Evolutionary conservation across 2,329 filamentous ascomycete species (phyloP), one percentile per base, ranked within the genome.

Genomic region (Fusarium ambrosium): DNA sequence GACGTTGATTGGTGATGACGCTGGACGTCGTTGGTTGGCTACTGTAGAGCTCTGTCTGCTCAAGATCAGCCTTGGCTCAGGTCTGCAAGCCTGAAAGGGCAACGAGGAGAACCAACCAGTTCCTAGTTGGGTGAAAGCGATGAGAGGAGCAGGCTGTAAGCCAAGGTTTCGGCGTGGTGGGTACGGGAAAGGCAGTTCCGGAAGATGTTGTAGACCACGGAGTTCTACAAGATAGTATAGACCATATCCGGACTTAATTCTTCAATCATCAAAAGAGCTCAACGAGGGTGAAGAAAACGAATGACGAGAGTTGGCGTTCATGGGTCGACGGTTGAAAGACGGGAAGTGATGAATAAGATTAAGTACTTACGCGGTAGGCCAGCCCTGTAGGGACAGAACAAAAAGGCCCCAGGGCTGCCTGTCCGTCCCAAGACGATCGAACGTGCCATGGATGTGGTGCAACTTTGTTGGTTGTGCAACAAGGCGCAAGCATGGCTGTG

Each of bases 401-500:
- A 56, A 24, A 59, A 36, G 3, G 5, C 24, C 24, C 48, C 45
- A 29, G 45, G 16, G 45, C 45, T n/a, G 11, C 16, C 24, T 29
- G 20, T 34, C 32, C 16, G 55, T 41, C 37, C 55, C 20, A 20
- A 48, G 53, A 39, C 51, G 58, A 65, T 60, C 48, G 27, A 29
- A 53, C 10, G 29, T 39, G 16, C 45, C 37, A 41, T 36, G 16
- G 45, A n/a, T n/a, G 45, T 37, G 27, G 36, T 37, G 51, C 43
- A 27, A 65, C 43, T 22, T 51, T 64, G 55, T 59, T 59, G 34
- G 55, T 59, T 59, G 55, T 22, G 34, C 62, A 62, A 48, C 58
- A 61, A 74, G 72, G 66, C 69, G 69, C 66, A 59, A 56, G 64
- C 66, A 70, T 66, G 72, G 70, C 69, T 63, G 69, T 73, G 69